Conservation (phyloP, 768 basidiomycete species). For the Daedalea quercina region DNA sequence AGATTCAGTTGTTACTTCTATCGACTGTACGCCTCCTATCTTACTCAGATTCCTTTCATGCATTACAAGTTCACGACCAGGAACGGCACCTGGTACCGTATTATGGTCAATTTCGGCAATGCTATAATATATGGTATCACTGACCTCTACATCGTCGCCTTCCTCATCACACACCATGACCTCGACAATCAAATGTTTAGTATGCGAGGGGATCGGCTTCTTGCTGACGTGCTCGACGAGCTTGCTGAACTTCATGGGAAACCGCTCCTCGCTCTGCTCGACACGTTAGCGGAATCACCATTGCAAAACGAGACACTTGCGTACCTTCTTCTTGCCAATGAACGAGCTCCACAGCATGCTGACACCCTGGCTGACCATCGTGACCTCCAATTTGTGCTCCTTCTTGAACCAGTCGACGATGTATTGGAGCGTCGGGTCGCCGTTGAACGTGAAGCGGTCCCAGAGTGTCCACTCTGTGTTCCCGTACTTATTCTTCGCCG, state of each 20-base stretch:
- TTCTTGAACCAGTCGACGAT: conserved; percentile 80
- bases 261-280: conserved; percentile 75
- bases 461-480: conserved; percentile 93
- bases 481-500: conserved; percentile 84
- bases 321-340: conserved; percentile 87
- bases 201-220: conserved; percentile 82
- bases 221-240: conserved; percentile 92
- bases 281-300: not conserved
- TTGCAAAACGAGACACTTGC: conserved; percentile 15
- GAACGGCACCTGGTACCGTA: conserved; percentile 75
- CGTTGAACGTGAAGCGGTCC: conserved; percentile 92
- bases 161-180: conserved; percentile 91
- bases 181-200: conserved; percentile 84
- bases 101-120: conserved; percentile 2
- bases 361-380: conserved; percentile 96
- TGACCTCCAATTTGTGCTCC: conserved; percentile 79
- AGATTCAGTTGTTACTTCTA: not conserved
- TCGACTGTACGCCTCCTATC: not conserved
- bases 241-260: conserved; percentile 85
- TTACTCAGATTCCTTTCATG: not conserved
- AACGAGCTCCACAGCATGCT: conserved; percentile 98
- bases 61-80: conserved; percentile 59
- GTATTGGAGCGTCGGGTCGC: conserved; percentile 83
- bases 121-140: conserved; percentile 8
- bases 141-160: conserved; percentile 91